These are phyloP conservation scores for Fusarium sp. DNA, from an alignment of 2,329 filamentous ascomycete species.

Conservation along the genomic window DNA sequence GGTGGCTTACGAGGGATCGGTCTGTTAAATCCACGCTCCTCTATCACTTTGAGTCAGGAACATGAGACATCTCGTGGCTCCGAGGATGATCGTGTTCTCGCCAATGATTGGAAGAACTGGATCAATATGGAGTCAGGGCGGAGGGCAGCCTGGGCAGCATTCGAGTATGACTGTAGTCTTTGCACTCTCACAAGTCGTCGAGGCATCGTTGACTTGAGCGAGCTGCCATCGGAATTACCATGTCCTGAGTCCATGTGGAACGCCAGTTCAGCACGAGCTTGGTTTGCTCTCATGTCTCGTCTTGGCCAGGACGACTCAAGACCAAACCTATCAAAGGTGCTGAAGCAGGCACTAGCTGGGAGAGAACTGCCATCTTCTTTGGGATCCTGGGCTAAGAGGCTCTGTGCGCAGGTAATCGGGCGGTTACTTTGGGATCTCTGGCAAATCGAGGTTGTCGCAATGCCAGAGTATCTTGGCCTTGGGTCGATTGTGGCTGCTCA, in stretches of 20 bases:
- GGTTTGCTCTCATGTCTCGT: not conserved
- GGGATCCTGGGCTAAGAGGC: not conserved
- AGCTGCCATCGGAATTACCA: not conserved
- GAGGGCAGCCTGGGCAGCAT: not conserved
- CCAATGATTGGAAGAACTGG: not conserved
- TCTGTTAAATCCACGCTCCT: not conserved
- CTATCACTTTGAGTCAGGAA: not conserved
- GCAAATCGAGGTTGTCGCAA: not conserved
- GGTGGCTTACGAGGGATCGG: not conserved
- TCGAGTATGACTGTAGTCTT: not conserved
- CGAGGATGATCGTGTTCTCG: not conserved
- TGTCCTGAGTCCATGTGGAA: slow-evolving; percentile 1
- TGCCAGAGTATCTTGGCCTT: not conserved
- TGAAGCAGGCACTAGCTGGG: not conserved
- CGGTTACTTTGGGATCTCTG: slow-evolving; percentile 1
- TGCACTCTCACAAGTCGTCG: slow-evolving; percentile 1
- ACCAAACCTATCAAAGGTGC: not conserved
- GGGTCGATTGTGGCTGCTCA: not conserved
- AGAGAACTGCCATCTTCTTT: not conserved
- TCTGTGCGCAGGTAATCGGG: not conserved
- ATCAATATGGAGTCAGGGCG: not conserved
- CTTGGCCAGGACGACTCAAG: not conserved
- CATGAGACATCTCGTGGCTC: not conserved
- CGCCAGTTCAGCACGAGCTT: not conserved
- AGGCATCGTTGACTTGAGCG: not conserved